phyloP scores from a whole-genome alignment of 2,329 filamentous ascomycete species.

The Akanthomyces lecanii region DNA sequence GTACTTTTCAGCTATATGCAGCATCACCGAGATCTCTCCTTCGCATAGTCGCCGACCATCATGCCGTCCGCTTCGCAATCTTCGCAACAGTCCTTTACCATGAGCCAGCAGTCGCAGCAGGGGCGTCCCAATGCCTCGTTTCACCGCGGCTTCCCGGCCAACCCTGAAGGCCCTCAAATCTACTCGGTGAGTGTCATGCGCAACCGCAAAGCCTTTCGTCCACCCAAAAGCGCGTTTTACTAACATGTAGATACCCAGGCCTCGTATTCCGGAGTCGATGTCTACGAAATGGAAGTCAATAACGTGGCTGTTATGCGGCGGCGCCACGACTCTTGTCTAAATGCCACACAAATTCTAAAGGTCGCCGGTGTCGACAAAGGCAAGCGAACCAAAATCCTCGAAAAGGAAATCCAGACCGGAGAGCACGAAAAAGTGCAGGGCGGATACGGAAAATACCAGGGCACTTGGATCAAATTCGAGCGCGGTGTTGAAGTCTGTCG shows the following conservation, averaged over 20 bases:
- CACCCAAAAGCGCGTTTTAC: conserved; percentile 1
- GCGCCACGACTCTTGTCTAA: conserved; percentile 91
- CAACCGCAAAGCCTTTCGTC: background rate
- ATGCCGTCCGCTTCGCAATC: conserved; percentile 46
- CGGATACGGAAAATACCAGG: conserved; percentile 97
- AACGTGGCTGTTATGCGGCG: conserved; percentile 92
- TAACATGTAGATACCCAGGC: conserved; percentile 45
- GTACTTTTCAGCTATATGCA: conserved; percentile 6
- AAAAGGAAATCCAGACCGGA: conserved; percentile 94
- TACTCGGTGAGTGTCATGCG: conserved; percentile 50
- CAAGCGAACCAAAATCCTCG: conserved; percentile 93
- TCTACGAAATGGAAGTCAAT: conserved; percentile 98
- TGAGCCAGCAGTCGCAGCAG: conserved; percentile 51
- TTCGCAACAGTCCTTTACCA: conserved; percentile 53
- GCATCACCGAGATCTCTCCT: background rate
- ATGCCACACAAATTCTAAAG: conserved; percentile 97
- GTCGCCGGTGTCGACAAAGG: conserved; percentile 97
- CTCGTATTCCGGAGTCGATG: conserved; percentile 90
- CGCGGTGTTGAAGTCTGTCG: conserved; percentile 89
- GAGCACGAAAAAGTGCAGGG: conserved; percentile 98
- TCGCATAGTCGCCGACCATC: background rate
- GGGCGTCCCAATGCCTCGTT: conserved; percentile 35
- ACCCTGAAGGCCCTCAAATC: conserved; percentile 49
- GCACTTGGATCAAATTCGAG: conserved; percentile 95
- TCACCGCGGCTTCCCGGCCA: conserved; percentile 30